Base-by-base conservation (phyloP, 352 stramenopile genomes). In the Paralagenidium karlingii region DNA sequence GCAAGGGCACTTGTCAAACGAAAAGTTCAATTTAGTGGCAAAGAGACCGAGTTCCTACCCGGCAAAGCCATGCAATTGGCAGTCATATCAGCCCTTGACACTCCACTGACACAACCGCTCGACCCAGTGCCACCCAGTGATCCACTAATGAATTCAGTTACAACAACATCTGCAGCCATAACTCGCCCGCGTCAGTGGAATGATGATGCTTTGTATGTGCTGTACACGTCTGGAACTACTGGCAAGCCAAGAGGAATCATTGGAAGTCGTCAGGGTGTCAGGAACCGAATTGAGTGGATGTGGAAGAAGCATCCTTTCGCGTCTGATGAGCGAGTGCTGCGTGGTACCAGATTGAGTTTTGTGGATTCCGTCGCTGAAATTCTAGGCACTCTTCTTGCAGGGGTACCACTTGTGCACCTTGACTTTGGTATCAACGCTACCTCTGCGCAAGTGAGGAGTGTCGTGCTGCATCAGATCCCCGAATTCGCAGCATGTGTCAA, bases 181-280 rank as follows among this genome's bases (percentile, higher is more conserved):
- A n/a, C n/a, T n/a, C n/a, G n/a, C n/a, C n/a, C n/a, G n/a, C n/a
- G n/a, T n/a, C n/a, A n/a, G 1, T 24, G 40, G 8, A 22, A 20
- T 24, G 20, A 28, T 0, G 30, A 32, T 15, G 60, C 68, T 10
- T 24, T 83, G 31, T 80, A 83, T 37, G 46, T 83, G 22, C 26
- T 83, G 15, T 76, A 59, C 39, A 83, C 68, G 6, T 83, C 68
- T 13, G 68, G 68, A 2, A 69, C 68, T 11, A 80, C 63, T 13
- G 61, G 56, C 2, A 15, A 51, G 1, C 46, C 58, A 11, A 66
- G 61, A 31, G 56, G 63, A n/a, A 63, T 83, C 8, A 11, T 79
- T 12, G 68, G 68, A 1, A 71, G 63, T 10, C 44, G 68, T 18
- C 11, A 10, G 1, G 68, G 68, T 1, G 58, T 59, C 3, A 60